Base-by-base conservation (phyloP, 768 basidiomycete genomes). In the Lactarius sp. region DNA sequence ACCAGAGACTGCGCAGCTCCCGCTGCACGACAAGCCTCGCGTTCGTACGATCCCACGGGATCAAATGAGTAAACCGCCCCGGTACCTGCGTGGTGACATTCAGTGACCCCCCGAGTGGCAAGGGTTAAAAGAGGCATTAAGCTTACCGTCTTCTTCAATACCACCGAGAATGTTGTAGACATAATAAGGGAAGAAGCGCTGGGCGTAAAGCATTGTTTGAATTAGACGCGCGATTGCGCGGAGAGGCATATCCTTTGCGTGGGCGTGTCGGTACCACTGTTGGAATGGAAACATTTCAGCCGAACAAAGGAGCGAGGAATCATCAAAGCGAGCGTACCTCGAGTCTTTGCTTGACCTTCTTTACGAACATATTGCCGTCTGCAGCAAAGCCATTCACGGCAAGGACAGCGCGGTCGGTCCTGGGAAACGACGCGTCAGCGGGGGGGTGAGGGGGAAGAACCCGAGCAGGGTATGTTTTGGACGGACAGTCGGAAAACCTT, bases 1-100 rank as follows among this genome's bases (percentile, higher is more conserved):
- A 99, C 85, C 27, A 99, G 83, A 53, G 86, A 83, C 73, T 93
- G 90, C n/a, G 95, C 96, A 16, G 95, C 90, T 55, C 97, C 97
- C 53, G 95, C 94, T 44, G 95, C 95, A 66, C 97, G 88, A 78
- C 95, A 98, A 37, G 91, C 85, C 77, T 97, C 94, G 64, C 97
- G 90, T 77, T 98, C 95, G 75, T 99, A 99, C 53, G 92, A 94
- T 33, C 97, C 97, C 37, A 98, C 94, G 44, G 97, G 97, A 76
- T 99, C 97, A 75, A 97, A 99, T n/a, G 96, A 98, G 81, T 99
- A 99, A 36, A 99, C 95, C 10, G 96, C 93, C 57, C 97, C 97
- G 42, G 92, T 85, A 12, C 95, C 94, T 96, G 73, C 4, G 42
- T 33, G 22, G 42, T 33, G n/a, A 36, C 18, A 60, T 13, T 13